Base-by-base conservation (phyloP, 768 basidiomycete genomes). In the Tylopilus sp. region DNA sequence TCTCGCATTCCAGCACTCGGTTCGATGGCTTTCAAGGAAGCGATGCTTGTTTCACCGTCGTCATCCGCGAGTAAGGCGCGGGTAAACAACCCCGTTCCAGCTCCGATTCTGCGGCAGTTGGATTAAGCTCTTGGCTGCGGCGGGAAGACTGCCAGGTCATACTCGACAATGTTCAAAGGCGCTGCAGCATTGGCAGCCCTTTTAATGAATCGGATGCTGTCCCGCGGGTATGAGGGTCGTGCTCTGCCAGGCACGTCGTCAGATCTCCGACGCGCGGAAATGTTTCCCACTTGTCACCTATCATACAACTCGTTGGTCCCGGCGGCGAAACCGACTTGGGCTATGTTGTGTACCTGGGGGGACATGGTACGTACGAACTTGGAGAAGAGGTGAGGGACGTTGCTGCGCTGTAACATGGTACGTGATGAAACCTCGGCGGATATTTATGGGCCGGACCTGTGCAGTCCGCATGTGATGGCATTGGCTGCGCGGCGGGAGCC, bases 21-120 rank as follows among this genome's bases (percentile, higher is more conserved):
- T 66, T 98, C 95, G 28, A 94, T 62, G 4, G 88, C 90, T 45
- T 75, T 75, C 17, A 95, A 66, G 41, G 75, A 67, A 25, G 71
- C 72, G 43, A 93, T 73, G 50, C 63, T 65, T 39, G 67, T 62
- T 17, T 77, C 59, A 79, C 79, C 84, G 35, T 74, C 77, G 17
- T 75, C 73, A 65, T 89, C 79, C 6, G 80, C 78, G 36, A 95
- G 73, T 21, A 95, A 68, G 3, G 91, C 85, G 10, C 91, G 81
- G 11, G 92, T 91, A 68, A 94, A 95, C 48, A 97, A 83, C 13
- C 93, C 93, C 2, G 91, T 94, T 22, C 93, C 93, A 6, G 86
- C 73, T 11, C 91, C 93, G 28, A 91, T 78, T 63, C 89, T 92
- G 57, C 31, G 15, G 28, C 28, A 28, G 11, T 28, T 15, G 31